These are phyloP conservation scores for Cyberlindnera amylophila DNA, from an alignment of 805 yeast genomes.

Conservation along the genomic window DNA sequence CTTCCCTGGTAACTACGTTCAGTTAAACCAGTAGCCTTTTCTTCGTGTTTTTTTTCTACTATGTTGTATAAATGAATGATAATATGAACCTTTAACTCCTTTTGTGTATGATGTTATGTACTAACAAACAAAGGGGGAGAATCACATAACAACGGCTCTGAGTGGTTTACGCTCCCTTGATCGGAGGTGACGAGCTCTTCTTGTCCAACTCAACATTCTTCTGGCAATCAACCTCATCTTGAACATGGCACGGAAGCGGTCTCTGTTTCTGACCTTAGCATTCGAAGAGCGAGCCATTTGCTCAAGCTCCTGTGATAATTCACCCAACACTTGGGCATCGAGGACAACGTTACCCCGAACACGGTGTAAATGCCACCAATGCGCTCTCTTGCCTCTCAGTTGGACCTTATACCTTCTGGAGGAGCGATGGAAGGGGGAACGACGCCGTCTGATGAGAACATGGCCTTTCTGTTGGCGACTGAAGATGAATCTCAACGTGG, in stretches of 20 bases:
- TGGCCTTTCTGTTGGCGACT: slow-evolving; percentile 4
- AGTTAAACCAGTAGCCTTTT: slow-evolving; percentile 39
- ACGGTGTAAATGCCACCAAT: slow-evolving; percentile 4
- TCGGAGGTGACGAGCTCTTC: no score
- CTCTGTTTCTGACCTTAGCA: no score
- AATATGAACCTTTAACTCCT: no score
- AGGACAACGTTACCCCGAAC: slow-evolving; percentile 6
- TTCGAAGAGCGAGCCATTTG: not conserved
- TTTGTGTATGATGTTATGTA: no score
- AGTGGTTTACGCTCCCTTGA: no score
- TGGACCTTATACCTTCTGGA: slow-evolving; percentile 24
- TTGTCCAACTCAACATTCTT: slow-evolving; percentile 1
- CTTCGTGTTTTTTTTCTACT: no score
- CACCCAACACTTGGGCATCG: slow-evolving; percentile 17
- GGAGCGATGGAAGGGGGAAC: slow-evolving; percentile 24
- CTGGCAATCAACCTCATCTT: not conserved
- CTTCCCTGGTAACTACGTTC: slow-evolving; percentile 96
- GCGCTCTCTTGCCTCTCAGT: slow-evolving; percentile 1
- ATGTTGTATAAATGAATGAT: no score
- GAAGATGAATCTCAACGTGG: slow-evolving; percentile 20
- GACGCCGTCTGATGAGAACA: slow-evolving; percentile 18
- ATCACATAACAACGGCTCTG: no score
- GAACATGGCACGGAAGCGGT: not conserved
- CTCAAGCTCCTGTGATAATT: slow-evolving; percentile 12
- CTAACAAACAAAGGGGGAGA: no score